A percentile compares a stretch with the other conserved stretches of the same genome.
Evolutionary conservation across 176 grass and related monocot genomes (phyloP).

Genomic region (Eragrostis curvula): DNA sequence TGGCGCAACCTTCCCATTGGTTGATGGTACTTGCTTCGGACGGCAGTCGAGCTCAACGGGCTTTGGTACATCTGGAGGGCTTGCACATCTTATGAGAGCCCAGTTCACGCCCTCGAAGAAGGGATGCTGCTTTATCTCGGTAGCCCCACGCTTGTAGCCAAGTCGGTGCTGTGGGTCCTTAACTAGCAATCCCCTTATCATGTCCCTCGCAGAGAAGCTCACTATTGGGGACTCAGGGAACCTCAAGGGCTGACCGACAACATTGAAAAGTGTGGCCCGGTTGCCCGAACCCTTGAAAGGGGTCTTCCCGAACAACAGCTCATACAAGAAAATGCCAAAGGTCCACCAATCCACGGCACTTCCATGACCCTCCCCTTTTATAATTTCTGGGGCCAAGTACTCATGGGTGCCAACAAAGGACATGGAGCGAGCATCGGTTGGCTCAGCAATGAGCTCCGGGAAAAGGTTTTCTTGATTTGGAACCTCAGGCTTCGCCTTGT

Average conservation of each 20-base stretch:
- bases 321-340: constrained; percentile 87
- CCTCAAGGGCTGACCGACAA: constrained; percentile 70
- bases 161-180: constrained; percentile 84
- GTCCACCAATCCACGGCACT: constrained; percentile 96
- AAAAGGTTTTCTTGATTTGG: constrained; percentile 70
- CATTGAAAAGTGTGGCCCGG: constrained; percentile 79
- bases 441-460: constrained; percentile 82
- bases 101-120: constrained; percentile 88
- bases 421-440: constrained; percentile 89
- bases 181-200: constrained; percentile 79
- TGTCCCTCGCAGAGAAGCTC: constrained; percentile 70
- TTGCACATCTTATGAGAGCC: constrained; percentile 81
- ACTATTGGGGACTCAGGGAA: constrained; percentile 74
- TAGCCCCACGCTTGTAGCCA: constrained; percentile 77
- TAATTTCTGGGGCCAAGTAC: constrained; percentile 88
- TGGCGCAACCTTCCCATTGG: constrained; percentile 48
- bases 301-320: constrained; percentile 79
- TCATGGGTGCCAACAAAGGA: constrained; percentile 97
- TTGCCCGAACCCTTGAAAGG: constrained; percentile 85
- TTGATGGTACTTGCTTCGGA: constrained; percentile 47
- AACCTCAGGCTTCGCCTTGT: constrained; percentile 66
- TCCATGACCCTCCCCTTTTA: constrained; percentile 82
- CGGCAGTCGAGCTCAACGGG: constrained; percentile 52
- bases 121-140: constrained; percentile 83
- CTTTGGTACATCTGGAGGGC: constrained; percentile 75